These are phyloP conservation scores for Saccharomycopsis oosterbeekiorum DNA, from an alignment of 805 yeast species.

Conservation along the genomic window DNA sequence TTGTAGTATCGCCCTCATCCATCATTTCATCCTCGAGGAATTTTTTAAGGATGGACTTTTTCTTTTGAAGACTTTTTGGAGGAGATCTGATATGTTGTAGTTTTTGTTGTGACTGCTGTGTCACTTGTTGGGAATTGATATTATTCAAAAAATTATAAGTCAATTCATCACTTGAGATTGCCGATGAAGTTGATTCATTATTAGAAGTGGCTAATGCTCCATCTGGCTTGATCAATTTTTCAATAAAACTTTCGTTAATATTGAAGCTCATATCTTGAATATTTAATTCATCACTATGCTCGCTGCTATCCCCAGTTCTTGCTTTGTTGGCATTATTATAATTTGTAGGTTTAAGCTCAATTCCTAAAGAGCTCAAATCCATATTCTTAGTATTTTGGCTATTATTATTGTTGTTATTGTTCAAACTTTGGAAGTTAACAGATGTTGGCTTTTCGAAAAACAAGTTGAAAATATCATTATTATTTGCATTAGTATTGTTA, in stretches of 20 bases:
- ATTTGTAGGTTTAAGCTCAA: slow-evolving; percentile 6
- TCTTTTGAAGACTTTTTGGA: background rate
- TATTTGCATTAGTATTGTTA: background rate
- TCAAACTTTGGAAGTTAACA: background rate
- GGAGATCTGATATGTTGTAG: background rate
- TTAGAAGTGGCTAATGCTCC: background rate
- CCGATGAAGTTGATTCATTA: background rate
- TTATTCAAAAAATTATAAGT: background rate
- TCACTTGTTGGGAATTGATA: background rate
- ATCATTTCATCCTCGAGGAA: slow-evolving; percentile 3
- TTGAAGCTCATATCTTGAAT: slow-evolving; percentile 11
- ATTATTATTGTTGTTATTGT: background rate
- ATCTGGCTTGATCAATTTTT: slow-evolving; percentile 5
- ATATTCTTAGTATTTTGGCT: background rate
- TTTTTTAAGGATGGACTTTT: background rate
- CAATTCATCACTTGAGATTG: background rate
- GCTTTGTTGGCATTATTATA: background rate
- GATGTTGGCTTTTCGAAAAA: background rate
- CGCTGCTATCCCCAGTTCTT: background rate
- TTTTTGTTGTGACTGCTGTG: background rate
- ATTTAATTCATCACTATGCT: background rate
- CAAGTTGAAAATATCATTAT: background rate
- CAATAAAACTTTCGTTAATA: slow-evolving; percentile 17
- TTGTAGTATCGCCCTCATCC: slow-evolving; percentile 20
- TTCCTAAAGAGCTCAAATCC: slow-evolving; percentile 13